Evolutionary conservation across 2,329 filamentous ascomycete genomes (phyloP), one percentile per base, ranked within the genome.

Genomic region (Elsinoe ampelina): DNA sequence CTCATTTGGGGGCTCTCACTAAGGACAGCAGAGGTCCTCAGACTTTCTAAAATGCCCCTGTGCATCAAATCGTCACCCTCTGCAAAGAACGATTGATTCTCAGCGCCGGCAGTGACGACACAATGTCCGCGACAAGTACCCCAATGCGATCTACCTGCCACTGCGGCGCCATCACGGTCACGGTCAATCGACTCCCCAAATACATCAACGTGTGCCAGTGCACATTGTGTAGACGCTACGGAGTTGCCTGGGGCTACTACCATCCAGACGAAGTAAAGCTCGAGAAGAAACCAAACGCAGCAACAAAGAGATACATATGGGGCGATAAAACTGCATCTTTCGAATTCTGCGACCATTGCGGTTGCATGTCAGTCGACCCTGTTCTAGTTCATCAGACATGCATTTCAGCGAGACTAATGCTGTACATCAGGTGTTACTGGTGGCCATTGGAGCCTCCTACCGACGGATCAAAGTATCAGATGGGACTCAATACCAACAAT

Each of bases 201-300:
- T 42, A 61, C 22, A 55, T 61, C 58, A 60, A 61, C 55, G 61
- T 61, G 55, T 68, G 66, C 55, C 65, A 62, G 57, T 68, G 66
- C 60, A 59, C 61, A 42, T 60, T 68, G 57, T 68, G 66, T 59
- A 58, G 65, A 11, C 65, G 66, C 58, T 68, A 68, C 60, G 66
- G 59, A 26, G 66, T 64, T n/a, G 60, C 63, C 22, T 68, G 66
- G 66, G 63, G 56, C 6, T 68, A 68, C 60, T 68, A 68, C 60
- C 58, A 63, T 57, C 34, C 48, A 8, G 58, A 62, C 19, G 60
- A 63, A 54, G 58, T 62, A 36, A 20, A 58, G 13, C 47, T 63
- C 45, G 60, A 59, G 19, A 47, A 17, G n/a, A 20, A 30, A 30
- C 17, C 17, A 57, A 59, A 55, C 17, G 54, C 51, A 15, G 35